Evolutionary conservation across 495 filamentous ascomycete genomes (phyloP).

Genomic region (Annulohypoxylon nitens): DNA sequence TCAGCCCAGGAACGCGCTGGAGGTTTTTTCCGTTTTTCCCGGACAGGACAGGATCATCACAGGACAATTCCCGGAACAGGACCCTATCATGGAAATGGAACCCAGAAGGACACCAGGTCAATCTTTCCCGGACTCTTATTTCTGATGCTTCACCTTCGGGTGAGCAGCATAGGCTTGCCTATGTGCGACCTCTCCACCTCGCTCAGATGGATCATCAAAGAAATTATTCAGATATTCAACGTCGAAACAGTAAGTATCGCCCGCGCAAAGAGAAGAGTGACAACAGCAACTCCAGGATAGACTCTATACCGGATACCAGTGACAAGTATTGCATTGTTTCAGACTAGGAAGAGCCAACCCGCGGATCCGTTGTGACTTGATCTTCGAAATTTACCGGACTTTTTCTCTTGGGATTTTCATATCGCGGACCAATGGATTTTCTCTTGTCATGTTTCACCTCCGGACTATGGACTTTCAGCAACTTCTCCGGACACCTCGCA

Average conservation of each 20-base stretch:
- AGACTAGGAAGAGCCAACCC: conserved; percentile 24
- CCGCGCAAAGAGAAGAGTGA: conserved; percentile 39
- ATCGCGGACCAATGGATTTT: conserved; percentile 40
- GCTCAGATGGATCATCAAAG: conserved; percentile 43
- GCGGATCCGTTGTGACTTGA: conserved; percentile 36
- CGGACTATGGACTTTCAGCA: conserved; percentile 20
- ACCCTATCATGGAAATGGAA: conserved; percentile 45
- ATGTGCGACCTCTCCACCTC: conserved; percentile 41
- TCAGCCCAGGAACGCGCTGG: conserved; percentile 33
- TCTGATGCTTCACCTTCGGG: conserved; percentile 35
- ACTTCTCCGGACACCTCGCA: conserved; percentile 25
- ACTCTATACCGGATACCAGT: conserved; percentile 28
- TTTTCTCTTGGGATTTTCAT: conserved; percentile 29
- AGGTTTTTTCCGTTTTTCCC: conserved; percentile 40
- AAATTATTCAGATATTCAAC: conserved; percentile 38
- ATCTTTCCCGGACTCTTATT: conserved; percentile 20
- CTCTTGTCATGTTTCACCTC: conserved; percentile 34
- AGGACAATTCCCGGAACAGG: conserved; percentile 33
- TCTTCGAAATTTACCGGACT: conserved; percentile 37
- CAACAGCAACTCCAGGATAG: conserved; percentile 42
- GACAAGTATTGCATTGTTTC: conserved; percentile 39
- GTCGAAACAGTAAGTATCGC: conserved; percentile 40
- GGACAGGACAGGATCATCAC: conserved; percentile 40
- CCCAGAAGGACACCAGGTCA: conserved; percentile 34
- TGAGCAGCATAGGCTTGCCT: conserved; percentile 16